phyloP scores from a whole-genome alignment of 75 land plant genomes.

The Larix kaempferi region DNA sequence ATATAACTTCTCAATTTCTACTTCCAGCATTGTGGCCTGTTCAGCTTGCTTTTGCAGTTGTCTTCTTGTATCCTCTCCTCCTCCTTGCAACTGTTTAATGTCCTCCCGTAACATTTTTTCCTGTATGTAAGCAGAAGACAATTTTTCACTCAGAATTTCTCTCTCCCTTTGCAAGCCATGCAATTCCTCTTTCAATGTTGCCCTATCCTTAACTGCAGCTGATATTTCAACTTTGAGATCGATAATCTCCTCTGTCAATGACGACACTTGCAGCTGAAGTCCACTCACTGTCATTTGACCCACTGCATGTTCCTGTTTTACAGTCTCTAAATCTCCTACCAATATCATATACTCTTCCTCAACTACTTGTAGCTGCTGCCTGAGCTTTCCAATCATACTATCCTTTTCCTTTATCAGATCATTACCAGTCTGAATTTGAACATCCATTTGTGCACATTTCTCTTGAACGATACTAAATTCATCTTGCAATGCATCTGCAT shows the following conservation, averaged over 20 bases:
- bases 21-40: neutral
- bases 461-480: neutral
- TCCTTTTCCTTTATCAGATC: conserved; percentile 3
- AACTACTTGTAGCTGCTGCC: conserved; percentile 1
- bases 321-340: neutral
- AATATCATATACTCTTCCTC: conserved; percentile 1
- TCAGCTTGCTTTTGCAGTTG: conserved; percentile 4
- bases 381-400: neutral
- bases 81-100: neutral
- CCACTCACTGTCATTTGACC: conserved; percentile 1
- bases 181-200: conserved; percentile 1
- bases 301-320: neutral
- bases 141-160: neutral
- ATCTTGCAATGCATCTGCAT: conserved; percentile 8
- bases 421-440: neutral
- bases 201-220: neutral
- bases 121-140: neutral
- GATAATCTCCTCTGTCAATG: conserved; percentile 3
- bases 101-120: neutral
- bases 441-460: neutral
- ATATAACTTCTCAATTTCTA: conserved; percentile 1
- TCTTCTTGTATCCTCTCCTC: neutral
- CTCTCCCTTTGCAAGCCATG: neutral
- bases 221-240: conserved; percentile 1
- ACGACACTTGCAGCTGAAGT: conserved; percentile 1